Evolutionary conservation across 805 yeast species (phyloP).

Genomic region (Candida coquimbonensis): DNA sequence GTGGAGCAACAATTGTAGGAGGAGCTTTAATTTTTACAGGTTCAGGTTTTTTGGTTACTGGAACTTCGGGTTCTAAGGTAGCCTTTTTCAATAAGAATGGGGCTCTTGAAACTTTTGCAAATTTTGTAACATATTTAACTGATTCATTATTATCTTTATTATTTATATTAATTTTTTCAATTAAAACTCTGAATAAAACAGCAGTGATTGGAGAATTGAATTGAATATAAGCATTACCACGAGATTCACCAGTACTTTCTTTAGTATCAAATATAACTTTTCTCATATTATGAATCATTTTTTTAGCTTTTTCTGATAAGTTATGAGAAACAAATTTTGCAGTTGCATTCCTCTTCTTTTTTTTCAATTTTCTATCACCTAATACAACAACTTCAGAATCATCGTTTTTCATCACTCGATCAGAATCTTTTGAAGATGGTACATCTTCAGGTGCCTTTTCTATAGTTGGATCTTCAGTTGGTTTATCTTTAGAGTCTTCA

Average conservation of each 20-base stretch:
- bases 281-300: conserved; percentile 5
- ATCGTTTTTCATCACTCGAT: no score
- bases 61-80: not conserved
- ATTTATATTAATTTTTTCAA: conserved; percentile 10
- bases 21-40: not conserved
- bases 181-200: conserved; percentile 11
- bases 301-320: conserved; percentile 2
- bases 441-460: no score
- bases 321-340: conserved; percentile 4
- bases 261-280: conserved; percentile 9
- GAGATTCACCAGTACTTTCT: conserved; percentile 14
- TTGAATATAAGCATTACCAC: conserved; percentile 14
- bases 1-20: conserved; percentile 1
- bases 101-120: conserved; percentile 11
- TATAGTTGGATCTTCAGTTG: no score
- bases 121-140: conserved; percentile 10
- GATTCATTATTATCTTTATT: conserved; percentile 3
- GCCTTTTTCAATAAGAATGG: conserved; percentile 10
- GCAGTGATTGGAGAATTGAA: conserved; percentile 9
- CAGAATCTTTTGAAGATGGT: no score
- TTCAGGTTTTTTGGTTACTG: not conserved
- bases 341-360: not conserved
- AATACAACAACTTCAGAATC: not conserved
- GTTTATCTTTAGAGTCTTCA: not conserved
- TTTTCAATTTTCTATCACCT: not conserved